These are phyloP conservation scores for Malus asiatica DNA, from an alignment of 306 rosid species.

Conservation along the genomic window DNA sequence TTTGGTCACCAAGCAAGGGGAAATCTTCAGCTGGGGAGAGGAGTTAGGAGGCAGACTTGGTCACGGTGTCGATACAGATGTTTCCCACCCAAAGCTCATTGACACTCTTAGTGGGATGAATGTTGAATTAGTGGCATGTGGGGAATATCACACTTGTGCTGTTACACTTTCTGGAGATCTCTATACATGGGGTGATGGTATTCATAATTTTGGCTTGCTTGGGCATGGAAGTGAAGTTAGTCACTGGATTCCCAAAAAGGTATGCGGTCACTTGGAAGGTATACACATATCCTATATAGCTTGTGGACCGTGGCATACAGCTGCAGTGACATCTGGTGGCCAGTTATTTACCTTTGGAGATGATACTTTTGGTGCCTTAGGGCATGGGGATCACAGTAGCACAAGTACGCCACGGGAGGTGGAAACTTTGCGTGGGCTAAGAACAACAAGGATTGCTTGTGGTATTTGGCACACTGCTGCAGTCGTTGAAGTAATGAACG, in stretches of 20 bases:
- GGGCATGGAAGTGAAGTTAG: slow-evolving; percentile 84
- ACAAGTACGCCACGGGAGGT: slow-evolving; percentile 69
- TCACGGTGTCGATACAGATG: slow-evolving; percentile 74
- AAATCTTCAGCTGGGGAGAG: slow-evolving; percentile 95
- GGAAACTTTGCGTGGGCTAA: slow-evolving; percentile 62
- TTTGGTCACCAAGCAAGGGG: slow-evolving; percentile 82
- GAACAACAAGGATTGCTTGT: slow-evolving; percentile 74
- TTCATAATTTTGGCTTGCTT: slow-evolving; percentile 59
- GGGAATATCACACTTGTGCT: slow-evolving; percentile 92
- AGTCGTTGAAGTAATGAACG: slow-evolving; percentile 48
- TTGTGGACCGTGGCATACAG: slow-evolving; percentile 98
- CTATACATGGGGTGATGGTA: slow-evolving; percentile 94
- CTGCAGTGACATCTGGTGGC: slow-evolving; percentile 77
- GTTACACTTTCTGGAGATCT: slow-evolving; percentile 87
- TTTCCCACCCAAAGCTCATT: slow-evolving; percentile 72
- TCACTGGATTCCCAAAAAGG: slow-evolving; percentile 85
- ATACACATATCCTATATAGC: slow-evolving; percentile 66
- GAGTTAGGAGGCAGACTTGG: slow-evolving; percentile 97
- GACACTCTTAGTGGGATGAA: slow-evolving; percentile 62
- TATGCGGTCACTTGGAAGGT: slow-evolving; percentile 66
- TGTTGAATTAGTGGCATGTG: slow-evolving; percentile 82
- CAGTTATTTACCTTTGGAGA: slow-evolving; percentile 95
- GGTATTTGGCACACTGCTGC: slow-evolving; percentile 99
- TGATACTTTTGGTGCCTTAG: slow-evolving; percentile 94
- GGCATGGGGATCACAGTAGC: slow-evolving; percentile 76